A percentile compares a stretch with the other conserved stretches of the same genome.
These are phyloP conservation scores for Blastobotrys attinorum DNA, from an alignment of 805 yeast genomes.

Conservation along the genomic window DNA sequence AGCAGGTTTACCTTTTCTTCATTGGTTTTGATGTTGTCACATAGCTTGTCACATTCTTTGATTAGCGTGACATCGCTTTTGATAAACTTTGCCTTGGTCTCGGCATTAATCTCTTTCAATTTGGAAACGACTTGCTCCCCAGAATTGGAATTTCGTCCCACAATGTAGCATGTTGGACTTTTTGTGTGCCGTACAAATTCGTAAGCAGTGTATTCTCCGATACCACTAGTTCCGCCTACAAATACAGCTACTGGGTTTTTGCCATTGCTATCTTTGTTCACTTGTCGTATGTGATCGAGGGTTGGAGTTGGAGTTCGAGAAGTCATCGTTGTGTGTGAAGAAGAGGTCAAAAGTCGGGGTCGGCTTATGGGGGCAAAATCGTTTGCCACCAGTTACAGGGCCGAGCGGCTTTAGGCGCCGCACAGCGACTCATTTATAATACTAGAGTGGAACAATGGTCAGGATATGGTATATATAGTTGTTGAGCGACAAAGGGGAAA, in stretches of 20 bases:
- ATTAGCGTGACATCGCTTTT: conserved; percentile 16
- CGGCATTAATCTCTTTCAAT: conserved; percentile 15
- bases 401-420: no score
- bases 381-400: no score
- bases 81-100: conserved; percentile 13
- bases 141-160: conserved; percentile 21
- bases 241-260: conserved; percentile 12
- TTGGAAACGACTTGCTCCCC: conserved; percentile 17
- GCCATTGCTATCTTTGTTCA: not conserved
- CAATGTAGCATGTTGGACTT: conserved; percentile 21
- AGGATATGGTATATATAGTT: no score
- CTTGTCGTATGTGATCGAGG: not conserved
- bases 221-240: conserved; percentile 25
- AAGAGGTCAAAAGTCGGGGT: no score
- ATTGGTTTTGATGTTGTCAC: conserved; percentile 8
- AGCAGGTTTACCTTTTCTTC: conserved; percentile 18
- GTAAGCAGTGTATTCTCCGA: conserved; percentile 24
- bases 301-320: no score
- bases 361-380: no score
- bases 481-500: no score
- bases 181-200: conserved; percentile 19
- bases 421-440: no score
- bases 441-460: no score
- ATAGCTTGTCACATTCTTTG: conserved; percentile 16
- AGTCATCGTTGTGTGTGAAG: no score